A percentile compares a stretch with the other conserved stretches of the same genome.
phyloP scores from a whole-genome alignment of 2,329 filamentous ascomycete species.

The Monilinia fructicola region DNA sequence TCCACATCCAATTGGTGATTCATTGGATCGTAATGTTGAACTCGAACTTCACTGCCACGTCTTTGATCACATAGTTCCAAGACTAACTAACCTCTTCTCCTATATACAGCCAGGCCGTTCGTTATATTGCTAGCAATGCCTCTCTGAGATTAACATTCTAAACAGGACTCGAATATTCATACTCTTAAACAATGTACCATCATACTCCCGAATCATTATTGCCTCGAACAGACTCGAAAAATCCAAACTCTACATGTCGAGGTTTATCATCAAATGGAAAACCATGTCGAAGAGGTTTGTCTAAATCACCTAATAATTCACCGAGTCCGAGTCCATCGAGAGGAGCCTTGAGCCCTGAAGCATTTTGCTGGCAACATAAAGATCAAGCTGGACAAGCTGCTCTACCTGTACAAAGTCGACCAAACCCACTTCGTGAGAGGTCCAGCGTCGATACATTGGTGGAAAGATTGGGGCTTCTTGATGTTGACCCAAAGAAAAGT shows the following conservation, averaged over 20 bases:
- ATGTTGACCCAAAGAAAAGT: conserved; percentile 46
- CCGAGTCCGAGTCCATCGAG: conserved; percentile 34
- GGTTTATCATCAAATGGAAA: conserved; percentile 81
- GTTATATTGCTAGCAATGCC: conserved; percentile 16
- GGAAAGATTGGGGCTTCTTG: conserved; percentile 73
- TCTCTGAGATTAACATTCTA: conserved; percentile 2
- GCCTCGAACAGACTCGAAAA: conserved; percentile 78
- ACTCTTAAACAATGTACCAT: conserved; percentile 51
- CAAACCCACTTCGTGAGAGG: conserved; percentile 47
- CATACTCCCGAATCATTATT: conserved; percentile 81
- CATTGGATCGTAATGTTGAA: conserved; percentile 22
- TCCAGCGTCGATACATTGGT: conserved; percentile 86
- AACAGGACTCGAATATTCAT: conserved; percentile 8
- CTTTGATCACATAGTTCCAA: not conserved
- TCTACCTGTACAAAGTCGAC: conserved; percentile 36
- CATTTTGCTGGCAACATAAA: conserved; percentile 93
- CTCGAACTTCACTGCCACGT: conserved; percentile 23
- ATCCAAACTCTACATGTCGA: conserved; percentile 80
- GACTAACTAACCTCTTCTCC: not conserved
- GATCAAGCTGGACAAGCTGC: conserved; percentile 60
- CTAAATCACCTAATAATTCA: conserved; percentile 43
- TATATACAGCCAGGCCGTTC: not conserved
- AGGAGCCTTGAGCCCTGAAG: conserved; percentile 36
- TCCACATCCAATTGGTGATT: conserved; percentile 15
- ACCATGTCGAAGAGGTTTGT: conserved; percentile 74